Base-by-base conservation (phyloP, 2,329 filamentous ascomycete genomes). In the Thelonectria olida region DNA sequence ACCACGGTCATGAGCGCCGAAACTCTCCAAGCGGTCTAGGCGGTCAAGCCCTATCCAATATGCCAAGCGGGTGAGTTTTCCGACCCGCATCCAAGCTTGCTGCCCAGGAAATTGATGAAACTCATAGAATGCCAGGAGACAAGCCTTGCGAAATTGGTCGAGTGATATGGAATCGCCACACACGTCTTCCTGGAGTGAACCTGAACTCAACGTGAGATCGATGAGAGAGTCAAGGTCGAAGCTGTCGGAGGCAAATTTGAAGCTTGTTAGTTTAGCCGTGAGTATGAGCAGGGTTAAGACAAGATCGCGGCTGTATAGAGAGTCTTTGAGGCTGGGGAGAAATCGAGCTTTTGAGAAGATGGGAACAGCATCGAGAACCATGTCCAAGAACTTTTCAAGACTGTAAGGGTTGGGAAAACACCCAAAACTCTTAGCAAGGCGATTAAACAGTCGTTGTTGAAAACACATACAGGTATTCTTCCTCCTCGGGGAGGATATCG, bases 61-160 rank as follows among this genome's bases (percentile, higher is more conserved):
- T 9, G 44, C 44, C 12, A 47, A 27, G 6, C 44, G 44, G 19
- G 28, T 27, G 12, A 47, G 23, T 27, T 47, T 47, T 3, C 44
- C 44, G 23, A 47, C 25, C n/a, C 44, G 44, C 44, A 47, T 47
- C 44, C 44, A 47, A 17, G 44, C 44, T 13, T 47, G 44, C n/a
- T 47, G 44, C 15, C 44, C 44, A 8, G 44, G 44, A 47, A 47
- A 47, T 10, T 47, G 44, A 17, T 47, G 44, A 10, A 47, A 47
- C 22, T 47, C 44, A 17, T 47, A 47, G 44, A 47, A 47, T 23
- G 44, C 44, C 13, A 47, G 22, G 7, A 47, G 44, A 15, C 44
- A 47, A 7, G 25, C 23, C 15, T 47, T 47, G 23, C 44, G 44
- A 22, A 47, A 47, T 27, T 47, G 23, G 44, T 47, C 44, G 2